Evolutionary conservation across 257 asterid species (phyloP).

Genomic region (Nicotiana benthamiana): DNA sequence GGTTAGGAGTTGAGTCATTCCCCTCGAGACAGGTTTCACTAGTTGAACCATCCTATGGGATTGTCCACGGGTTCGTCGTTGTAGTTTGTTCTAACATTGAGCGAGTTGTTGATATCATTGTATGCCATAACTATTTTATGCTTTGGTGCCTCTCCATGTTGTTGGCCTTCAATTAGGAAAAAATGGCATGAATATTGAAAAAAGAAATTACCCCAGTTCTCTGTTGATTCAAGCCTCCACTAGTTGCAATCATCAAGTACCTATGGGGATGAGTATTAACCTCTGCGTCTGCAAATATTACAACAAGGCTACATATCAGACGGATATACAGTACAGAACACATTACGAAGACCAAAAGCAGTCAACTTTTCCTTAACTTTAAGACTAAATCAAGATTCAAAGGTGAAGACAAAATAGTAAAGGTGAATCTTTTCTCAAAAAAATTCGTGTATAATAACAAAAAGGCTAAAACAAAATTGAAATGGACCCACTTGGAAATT

Average conservation of each 20-base stretch:
- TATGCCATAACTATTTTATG: too few relatives aligned
- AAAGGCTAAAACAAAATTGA: not conserved
- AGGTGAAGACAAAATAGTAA: not conserved
- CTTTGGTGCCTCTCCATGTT: not conserved
- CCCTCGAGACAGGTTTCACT: too few relatives aligned
- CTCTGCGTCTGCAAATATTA: constrained; percentile 31
- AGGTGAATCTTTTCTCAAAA: not conserved
- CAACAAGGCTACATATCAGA: constrained; percentile 3
- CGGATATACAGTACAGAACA: not conserved
- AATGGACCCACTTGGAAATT: constrained; percentile 31
- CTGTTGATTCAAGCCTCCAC: constrained; percentile 86
- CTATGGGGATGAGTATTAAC: constrained; percentile 30
- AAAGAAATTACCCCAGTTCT: constrained; percentile 62
- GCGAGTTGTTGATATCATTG: too few relatives aligned
- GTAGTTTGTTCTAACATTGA: too few relatives aligned
- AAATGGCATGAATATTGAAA: too few relatives aligned
- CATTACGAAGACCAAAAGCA: not conserved
- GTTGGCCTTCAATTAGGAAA: not conserved
- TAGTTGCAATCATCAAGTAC: constrained; percentile 62
- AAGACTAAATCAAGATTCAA: not conserved
- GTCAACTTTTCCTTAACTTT: not conserved
- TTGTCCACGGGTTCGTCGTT: too few relatives aligned
- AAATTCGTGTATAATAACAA: not conserved
- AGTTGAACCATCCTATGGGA: too few relatives aligned
- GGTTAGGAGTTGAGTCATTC: too few relatives aligned